Evolutionary conservation across 192 early-diverging fungal genomes (phyloP).

Genomic region (Phycomyces blakesleeanus): DNA sequence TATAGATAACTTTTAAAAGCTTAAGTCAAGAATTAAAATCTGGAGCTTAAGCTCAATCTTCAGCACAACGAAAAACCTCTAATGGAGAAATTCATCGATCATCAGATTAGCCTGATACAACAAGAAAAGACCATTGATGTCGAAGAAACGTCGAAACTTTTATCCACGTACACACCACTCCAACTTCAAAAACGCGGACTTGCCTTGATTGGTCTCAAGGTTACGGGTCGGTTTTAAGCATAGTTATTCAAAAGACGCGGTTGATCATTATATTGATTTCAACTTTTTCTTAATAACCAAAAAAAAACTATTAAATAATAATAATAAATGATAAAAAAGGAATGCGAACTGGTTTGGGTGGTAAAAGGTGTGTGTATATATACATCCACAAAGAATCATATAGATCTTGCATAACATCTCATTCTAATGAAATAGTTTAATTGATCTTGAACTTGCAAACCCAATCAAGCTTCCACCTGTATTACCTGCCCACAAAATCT

Average conservation of each 20-base stretch:
- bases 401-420: not conserved
- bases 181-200: constrained; percentile 64
- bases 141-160: constrained; percentile 38
- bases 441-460: constrained; percentile 62
- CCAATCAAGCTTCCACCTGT: constrained; percentile 41
- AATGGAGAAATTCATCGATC: constrained; percentile 35
- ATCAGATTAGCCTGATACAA: constrained; percentile 54
- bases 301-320: not conserved
- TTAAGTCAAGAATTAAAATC: too few species aligned
- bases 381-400: too few species aligned
- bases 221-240: constrained; percentile 33
- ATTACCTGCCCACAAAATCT: constrained; percentile 56
- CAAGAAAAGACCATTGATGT: constrained; percentile 49
- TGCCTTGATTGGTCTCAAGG: constrained; percentile 57
- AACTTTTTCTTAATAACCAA: too few species aligned
- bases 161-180: constrained; percentile 48
- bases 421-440: constrained; percentile 31
- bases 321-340: constrained; percentile 9
- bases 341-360: constrained; percentile 66
- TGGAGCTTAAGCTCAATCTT: too few species aligned
- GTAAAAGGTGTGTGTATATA: constrained; percentile 56
- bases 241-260: too few species aligned
- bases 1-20: too few species aligned
- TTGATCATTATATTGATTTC: too few species aligned
- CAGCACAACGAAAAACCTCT: too few species aligned